Evolutionary conservation across 148 eudicot genomes (phyloP).

Genomic region (Spergularia marina): DNA sequence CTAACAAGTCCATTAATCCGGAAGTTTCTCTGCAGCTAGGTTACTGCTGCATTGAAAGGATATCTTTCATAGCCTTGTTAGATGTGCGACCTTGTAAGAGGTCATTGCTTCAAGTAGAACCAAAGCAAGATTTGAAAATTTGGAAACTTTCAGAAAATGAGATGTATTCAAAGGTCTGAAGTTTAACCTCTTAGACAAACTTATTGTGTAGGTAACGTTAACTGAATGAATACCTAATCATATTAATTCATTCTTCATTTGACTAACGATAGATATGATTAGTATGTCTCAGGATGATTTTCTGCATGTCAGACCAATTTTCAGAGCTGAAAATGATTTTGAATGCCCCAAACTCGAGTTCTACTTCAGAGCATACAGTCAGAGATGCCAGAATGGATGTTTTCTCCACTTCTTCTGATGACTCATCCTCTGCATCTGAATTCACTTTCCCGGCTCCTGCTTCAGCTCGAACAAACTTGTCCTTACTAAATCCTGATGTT

Average conservation of each 20-base stretch:
- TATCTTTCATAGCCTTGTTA: not conserved
- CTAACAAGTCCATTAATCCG: not conserved
- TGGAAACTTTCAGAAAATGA: not conserved
- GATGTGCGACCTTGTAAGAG: not conserved
- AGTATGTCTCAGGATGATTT: conserved; percentile 99
- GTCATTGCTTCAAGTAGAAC: conserved; percentile 6
- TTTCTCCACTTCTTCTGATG: conserved; percentile 65
- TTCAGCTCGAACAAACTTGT: conserved; percentile 57
- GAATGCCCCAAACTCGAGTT: conserved; percentile 58
- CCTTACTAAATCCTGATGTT: conserved; percentile 57
- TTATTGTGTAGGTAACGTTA: conserved; percentile 15
- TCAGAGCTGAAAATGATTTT: conserved; percentile 93
- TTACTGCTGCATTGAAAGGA: not conserved
- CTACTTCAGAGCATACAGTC: conserved; percentile 51
- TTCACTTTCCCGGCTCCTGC: conserved; percentile 66
- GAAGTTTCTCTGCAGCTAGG: not conserved
- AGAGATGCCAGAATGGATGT: conserved; percentile 59
- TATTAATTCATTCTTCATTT: conserved; percentile 34
- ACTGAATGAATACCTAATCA: conserved; percentile 24
- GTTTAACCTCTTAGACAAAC: conserved; percentile 19
- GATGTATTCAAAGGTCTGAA: conserved; percentile 8
- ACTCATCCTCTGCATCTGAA: conserved; percentile 74
- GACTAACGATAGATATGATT: conserved; percentile 73
- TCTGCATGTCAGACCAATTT: conserved; percentile 89
- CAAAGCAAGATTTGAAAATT: not conserved